Percentiles rank a stretch among this genome's conserved stretches.
These are phyloP conservation scores for Coriolopsis trogii DNA, from an alignment of 1,284 basidiomycete genomes.

Conservation along the genomic window DNA sequence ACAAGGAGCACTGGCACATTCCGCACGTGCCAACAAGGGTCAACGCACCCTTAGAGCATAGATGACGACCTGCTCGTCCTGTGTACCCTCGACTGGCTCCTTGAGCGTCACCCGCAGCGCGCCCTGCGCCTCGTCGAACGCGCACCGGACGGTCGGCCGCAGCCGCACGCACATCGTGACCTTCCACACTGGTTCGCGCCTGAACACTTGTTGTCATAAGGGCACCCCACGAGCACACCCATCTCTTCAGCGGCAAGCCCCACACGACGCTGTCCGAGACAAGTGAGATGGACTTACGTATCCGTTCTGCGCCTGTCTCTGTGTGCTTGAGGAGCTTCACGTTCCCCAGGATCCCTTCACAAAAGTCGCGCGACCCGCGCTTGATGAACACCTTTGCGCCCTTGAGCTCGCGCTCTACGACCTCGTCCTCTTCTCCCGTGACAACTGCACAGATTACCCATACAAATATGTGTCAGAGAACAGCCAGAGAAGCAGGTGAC, in stretches of 20 bases:
- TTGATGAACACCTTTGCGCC: slow-evolving; percentile 63
- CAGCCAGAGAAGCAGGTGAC: too few species aligned
- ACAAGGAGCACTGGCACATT: background rate
- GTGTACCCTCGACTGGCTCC: slow-evolving; percentile 41
- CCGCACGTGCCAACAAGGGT: background rate
- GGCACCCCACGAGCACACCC: background rate
- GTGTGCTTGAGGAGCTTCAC: slow-evolving; percentile 56
- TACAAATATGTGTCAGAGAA: too few species aligned
- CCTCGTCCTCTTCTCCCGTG: slow-evolving; percentile 69
- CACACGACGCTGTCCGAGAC: background rate
- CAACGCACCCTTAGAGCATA: slow-evolving; percentile 44
- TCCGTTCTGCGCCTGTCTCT: slow-evolving; percentile 42
- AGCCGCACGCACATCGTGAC: slow-evolving; percentile 67
- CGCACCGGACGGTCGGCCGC: slow-evolving; percentile 52
- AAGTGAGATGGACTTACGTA: slow-evolving; percentile 41
- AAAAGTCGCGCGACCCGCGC: slow-evolving; percentile 59
- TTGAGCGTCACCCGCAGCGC: slow-evolving; percentile 58
- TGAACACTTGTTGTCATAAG: slow-evolving; percentile 59
- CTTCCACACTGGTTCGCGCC: slow-evolving; percentile 67
- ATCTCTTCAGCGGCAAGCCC: slow-evolving; percentile 5
- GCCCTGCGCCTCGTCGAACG: slow-evolving; percentile 56
- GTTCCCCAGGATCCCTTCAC: slow-evolving; percentile 61
- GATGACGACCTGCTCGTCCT: slow-evolving; percentile 33
- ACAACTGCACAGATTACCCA: slow-evolving; percentile 39
- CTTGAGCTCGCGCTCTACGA: slow-evolving; percentile 54